Base-by-base conservation (phyloP, 2,329 filamentous ascomycete species). In the Pyrenochaeta sp. region DNA sequence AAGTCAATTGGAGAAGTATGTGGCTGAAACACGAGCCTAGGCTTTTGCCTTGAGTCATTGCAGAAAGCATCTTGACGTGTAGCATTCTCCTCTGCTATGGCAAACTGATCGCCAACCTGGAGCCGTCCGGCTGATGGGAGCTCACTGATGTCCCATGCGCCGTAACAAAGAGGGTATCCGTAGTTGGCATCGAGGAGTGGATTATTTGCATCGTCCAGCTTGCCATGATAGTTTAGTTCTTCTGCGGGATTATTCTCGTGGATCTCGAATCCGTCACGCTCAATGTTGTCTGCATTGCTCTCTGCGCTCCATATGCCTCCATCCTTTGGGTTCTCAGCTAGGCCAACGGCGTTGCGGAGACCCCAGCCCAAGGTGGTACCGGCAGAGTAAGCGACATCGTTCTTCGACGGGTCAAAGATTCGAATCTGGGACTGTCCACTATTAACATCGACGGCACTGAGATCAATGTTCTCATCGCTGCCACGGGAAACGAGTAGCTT, bases 1-100 rank as follows among this genome's bases (percentile, higher is more conserved):
- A 90, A 82, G 58, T 90, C 87, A 1, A 91, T 76, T 0, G 89
- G 89, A 0, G 88, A 87, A 61, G 82, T 87, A 68, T 91, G 89
- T 0, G 88, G 83, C 46, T 82, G 77, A 68, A 87, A 84, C 12
- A 57, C 83, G 20, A 91, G 75, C 2, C 83, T 64, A 11, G 79
- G 75, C 5, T 75, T 64, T 21, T 74, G 59, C 1, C 66, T 58
- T 14, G 76, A 65, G 7, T 66, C 58, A 4, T 67, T 60, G 63
- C 80, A 82, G 31, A 73, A 75, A 1, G 67, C 67, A 51, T 82
- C 80, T 40, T 80, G 80, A 54, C 75, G 66, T 15, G 54, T 54
- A 27, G 55, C 53, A 51, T 77, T 75, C 45, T 71, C 69, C 20
- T 66, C 64, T 27, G 68, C 73, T 20, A 81, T 76, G 10, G 78